Base-by-base conservation (phyloP, 2,329 filamentous ascomycete species). In the Fusarium pseudograminearum region DNA sequence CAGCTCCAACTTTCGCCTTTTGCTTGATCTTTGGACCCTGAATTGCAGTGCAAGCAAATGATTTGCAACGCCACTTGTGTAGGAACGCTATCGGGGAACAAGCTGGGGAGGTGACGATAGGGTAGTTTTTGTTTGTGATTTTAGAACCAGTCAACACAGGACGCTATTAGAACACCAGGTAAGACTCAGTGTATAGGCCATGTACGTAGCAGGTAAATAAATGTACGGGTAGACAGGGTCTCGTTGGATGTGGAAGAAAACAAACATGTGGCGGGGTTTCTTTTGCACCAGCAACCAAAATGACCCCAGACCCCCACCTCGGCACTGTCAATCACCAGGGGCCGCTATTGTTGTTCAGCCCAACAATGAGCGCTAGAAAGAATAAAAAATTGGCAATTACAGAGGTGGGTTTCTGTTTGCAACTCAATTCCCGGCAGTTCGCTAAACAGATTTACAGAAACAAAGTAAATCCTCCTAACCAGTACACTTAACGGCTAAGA, bases 191-290 rank as follows among this genome's bases (percentile, higher is more conserved):
- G 38, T 22, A 41, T 20, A 22, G 38, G 38, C 38, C 20, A 8
- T 36, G 16, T 15, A 36, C 7, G 33, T 30, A 30, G 28, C 12
- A 30, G 11, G 28, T 30, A 30, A 30, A 30, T 36, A 36, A 36
- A 18, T 36, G 33, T 36, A 36, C 33, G 10, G 41, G 30, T 42
- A 31, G 34, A 18, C 50, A 58, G 41, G 54, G 63, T 65, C 61
- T 48, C n/a, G 33, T 31, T 51, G 34, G 44, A 12, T 61, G 30
- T 46, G 22, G 54, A 68, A 71, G 60, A 71, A 71, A 71, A 71
- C 61, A 71, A 71, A 71, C 57, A 71, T 71, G 68, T 71, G 68
- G 69, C 65, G 68, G 69, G 69, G 69, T 65, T 52, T 52, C 18
- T 45, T 71, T 56, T 63, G 60, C 28, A 68, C 67, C 63, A 57